phyloP scores from a whole-genome alignment of 305 asterid species.

The Coffea humblotiana region DNA sequence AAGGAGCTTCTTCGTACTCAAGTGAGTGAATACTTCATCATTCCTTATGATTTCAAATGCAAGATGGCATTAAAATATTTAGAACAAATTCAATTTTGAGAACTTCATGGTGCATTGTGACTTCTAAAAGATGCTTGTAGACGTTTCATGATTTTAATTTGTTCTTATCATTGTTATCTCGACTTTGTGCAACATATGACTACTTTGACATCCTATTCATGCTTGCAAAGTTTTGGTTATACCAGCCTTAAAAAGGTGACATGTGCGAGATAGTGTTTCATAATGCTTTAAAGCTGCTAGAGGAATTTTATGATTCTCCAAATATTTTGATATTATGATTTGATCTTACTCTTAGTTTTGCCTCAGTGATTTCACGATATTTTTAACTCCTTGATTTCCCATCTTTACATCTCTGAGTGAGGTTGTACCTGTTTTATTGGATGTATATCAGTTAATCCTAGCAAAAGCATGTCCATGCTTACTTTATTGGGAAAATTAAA shows the following conservation, averaged over 20 bases:
- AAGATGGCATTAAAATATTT: background rate
- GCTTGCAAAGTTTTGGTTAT: background rate
- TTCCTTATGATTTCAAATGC: slow-evolving; percentile 2
- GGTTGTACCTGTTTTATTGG: background rate
- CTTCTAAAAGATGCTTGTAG: background rate
- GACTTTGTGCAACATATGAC: background rate
- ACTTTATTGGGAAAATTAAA: too few relatives aligned
- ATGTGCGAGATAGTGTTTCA: background rate
- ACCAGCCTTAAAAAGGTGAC: background rate
- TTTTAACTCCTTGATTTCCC: background rate
- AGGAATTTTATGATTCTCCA: background rate
- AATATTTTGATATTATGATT: background rate
- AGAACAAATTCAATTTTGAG: background rate
- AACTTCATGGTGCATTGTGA: background rate
- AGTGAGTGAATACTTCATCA: slow-evolving; percentile 47
- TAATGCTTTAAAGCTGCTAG: background rate
- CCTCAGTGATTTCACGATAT: background rate
- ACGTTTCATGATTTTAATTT: background rate
- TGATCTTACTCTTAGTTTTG: background rate
- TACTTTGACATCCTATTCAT: background rate
- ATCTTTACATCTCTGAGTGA: background rate
- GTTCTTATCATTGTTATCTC: background rate
- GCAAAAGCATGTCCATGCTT: background rate
- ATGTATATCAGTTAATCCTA: background rate
- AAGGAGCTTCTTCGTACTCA: slow-evolving; percentile 98